Evolutionary conservation across 345 rosid species (phyloP), one percentile per base, ranked within the genome.

Genomic region (Eucalyptus globulus): DNA sequence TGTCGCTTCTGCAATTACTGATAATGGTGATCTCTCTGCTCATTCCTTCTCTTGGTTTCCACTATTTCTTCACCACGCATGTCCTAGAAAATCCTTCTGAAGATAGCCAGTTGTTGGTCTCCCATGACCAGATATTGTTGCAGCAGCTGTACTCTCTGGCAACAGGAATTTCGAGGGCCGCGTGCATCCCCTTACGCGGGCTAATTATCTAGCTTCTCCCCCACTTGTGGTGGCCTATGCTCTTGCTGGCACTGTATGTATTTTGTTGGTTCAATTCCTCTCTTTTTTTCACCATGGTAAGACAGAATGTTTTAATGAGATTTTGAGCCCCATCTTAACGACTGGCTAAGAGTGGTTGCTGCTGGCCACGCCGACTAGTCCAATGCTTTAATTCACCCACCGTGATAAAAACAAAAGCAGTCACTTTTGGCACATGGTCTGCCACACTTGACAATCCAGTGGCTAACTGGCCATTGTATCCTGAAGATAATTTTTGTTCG

Each of bases 131-230:
- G 98, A 97, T 91, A 87, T 96, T 80, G 99, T 96, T 65, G 99
- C 97, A 65, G 95, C 97, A 16, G 99, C 98, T 89, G 99, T 97
- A 90, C 92, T 97, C 92, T 96, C 98, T 67, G 98, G 98, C 80
- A 97, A 97, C 88, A 93, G 98, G 89, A 97, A 97, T 92, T 97
- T 97, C 50, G 98, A 97, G 93, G 98, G 98, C 11, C 96, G 98
- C 34, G 98, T 97, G 29, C 98, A 97, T 93, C 97, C 97, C 50
- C 88, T 97, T 90, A 97, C 97, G 49, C 93, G 97, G 92, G 98
- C 99, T 62, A 97, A 97, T 91, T 97, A 97, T 92, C 98, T 97
- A 87, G 98, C 97, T 87, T 97, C 99, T 54, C 98, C 99, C 87
- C 98, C 98, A 8, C 94, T 97, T 62, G 98, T 96, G 69, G 97